Evolutionary conservation across 345 rosid species (phyloP).

Genomic region (Dovyalis caffra): DNA sequence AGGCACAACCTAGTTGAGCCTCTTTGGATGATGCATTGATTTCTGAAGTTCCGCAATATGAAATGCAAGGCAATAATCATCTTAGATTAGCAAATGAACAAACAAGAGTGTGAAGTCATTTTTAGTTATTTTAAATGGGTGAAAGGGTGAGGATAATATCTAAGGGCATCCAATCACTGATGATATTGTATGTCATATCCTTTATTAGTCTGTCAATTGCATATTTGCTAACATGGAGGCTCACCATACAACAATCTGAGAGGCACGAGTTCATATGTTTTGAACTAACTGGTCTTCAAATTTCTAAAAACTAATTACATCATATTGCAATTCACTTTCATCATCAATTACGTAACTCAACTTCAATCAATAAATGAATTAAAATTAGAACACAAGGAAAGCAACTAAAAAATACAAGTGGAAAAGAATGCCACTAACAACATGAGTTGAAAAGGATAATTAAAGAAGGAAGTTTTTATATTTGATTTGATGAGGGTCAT

Average conservation of each 20-base stretch:
- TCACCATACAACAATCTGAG: neutral
- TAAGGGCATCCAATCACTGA: neutral
- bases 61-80: too few relatives aligned
- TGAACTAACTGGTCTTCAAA: neutral
- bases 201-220: neutral
- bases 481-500: neutral
- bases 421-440: neutral
- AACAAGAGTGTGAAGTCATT: neutral
- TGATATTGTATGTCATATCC: too few relatives aligned
- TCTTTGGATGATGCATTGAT: too few relatives aligned
- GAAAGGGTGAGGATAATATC: too few relatives aligned
- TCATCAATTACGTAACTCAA: slow-evolving; percentile 40
- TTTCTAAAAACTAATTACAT: slow-evolving; percentile 16
- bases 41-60: neutral
- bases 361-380: neutral
- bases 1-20: neutral
- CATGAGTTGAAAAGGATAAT: neutral
- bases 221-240: neutral
- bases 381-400: neutral
- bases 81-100: too few relatives aligned
- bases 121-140: neutral
- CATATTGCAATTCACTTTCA: slow-evolving; percentile 27
- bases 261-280: neutral
- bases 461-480: too few relatives aligned
- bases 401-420: neutral